Percentiles rank a stretch among this genome's conserved stretches.
These are phyloP conservation scores for Thielaviopsis musarum DNA, from an alignment of 2,329 filamentous ascomycete genomes.

Conservation along the genomic window DNA sequence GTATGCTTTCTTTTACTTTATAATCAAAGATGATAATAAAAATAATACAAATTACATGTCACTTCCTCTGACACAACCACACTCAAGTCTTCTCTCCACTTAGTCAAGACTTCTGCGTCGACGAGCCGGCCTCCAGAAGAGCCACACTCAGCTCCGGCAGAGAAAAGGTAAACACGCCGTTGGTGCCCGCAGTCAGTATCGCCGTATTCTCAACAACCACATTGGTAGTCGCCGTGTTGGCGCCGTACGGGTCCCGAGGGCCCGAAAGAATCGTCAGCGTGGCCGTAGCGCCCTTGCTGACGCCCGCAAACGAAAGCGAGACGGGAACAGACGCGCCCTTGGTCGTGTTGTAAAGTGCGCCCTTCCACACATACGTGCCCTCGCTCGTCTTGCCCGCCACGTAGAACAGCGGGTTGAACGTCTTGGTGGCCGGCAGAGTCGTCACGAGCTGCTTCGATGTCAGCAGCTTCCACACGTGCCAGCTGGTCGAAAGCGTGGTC, in stretches of 20 bases:
- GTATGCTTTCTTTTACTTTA: neutral
- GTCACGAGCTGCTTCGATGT: conserved; percentile 28
- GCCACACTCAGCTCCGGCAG: conserved; percentile 39
- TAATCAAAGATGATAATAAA: neutral
- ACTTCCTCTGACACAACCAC: neutral
- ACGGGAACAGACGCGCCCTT: conserved; percentile 27
- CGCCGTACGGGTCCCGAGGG: conserved; percentile 24
- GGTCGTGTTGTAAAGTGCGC: conserved; percentile 35
- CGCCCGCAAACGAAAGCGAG: conserved; percentile 27
- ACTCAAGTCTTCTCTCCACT: neutral
- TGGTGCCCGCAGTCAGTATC: conserved; percentile 24
- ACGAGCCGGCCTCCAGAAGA: conserved; percentile 28
- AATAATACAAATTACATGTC: neutral
- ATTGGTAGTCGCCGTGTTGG: conserved; percentile 29
- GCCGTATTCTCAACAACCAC: conserved; percentile 28
- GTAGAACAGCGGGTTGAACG: conserved; percentile 31
- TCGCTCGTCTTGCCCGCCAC: conserved; percentile 30
- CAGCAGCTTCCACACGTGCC: conserved; percentile 33
- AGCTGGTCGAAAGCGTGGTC: conserved; percentile 33
- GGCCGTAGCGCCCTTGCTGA: conserved; percentile 23
- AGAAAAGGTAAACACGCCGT: conserved; percentile 33
- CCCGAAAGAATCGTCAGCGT: conserved; percentile 30
- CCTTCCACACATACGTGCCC: conserved; percentile 31
- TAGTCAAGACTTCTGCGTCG: neutral
- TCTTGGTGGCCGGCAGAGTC: conserved; percentile 27